phyloP scores from a whole-genome alignment of 306 rosid genomes.

The Trifolium fragiferum region DNA sequence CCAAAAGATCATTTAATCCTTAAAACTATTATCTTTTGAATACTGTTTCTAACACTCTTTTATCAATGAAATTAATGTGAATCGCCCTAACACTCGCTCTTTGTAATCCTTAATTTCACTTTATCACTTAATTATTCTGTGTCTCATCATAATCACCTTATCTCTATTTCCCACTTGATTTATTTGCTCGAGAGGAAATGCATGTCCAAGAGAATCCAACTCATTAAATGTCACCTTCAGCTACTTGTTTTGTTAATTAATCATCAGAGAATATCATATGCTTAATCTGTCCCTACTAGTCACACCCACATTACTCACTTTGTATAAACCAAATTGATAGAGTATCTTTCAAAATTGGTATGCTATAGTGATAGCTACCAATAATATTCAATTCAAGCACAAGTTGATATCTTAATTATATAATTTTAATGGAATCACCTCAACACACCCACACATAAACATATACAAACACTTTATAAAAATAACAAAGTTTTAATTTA shows the following conservation, averaged over 20 bases:
- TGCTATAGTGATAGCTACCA: not conserved
- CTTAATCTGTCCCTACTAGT: not conserved
- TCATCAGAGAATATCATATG: not conserved
- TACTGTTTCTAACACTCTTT: too few relatives aligned
- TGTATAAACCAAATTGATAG: not conserved
- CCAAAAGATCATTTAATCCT: too few relatives aligned
- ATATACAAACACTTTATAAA: not conserved
- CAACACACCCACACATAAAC: not conserved
- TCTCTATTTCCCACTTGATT: not conserved
- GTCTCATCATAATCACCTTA: not conserved
- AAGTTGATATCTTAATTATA: conserved; percentile 1
- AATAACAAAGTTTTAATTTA: not conserved
- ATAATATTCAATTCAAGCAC: not conserved
- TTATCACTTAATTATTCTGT: too few relatives aligned
- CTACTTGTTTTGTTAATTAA: not conserved
- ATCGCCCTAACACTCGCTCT: too few relatives aligned
- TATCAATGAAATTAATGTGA: too few relatives aligned
- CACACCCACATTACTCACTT: not conserved
- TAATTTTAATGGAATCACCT: conserved; percentile 10
- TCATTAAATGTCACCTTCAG: not conserved
- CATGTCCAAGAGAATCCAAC: not conserved
- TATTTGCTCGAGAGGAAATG: not conserved
- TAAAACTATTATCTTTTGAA: too few relatives aligned
- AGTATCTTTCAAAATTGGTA: not conserved
- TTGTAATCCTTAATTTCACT: too few relatives aligned